Evolutionary conservation across 768 basidiomycete genomes (phyloP), one percentile per base, ranked within the genome.

Genomic region (Lepiota venenata): DNA sequence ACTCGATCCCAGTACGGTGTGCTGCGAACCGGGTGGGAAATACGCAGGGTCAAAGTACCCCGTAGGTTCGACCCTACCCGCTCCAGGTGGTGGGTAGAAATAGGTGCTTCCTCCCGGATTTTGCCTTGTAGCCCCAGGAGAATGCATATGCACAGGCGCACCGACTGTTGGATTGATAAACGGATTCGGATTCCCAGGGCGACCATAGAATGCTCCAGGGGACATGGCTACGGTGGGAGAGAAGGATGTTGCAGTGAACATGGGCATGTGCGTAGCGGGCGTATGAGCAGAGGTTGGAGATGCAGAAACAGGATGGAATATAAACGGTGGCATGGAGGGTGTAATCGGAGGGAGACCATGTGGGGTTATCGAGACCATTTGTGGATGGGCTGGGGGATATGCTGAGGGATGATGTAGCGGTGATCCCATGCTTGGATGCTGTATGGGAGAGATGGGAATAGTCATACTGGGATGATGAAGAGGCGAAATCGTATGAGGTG

Each of bases 281-380:
- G 56, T 36, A 46, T 56, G 45, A 22, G 50, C 49, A 37, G 52
- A 18, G 21, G 52, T 52, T 52, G 54, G 54, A 39, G 20, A 25
- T 35, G 64, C 9, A 61, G 61, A 38, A 58, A 57, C 29, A 76
- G 78, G 7, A 81, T 87, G 75, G 69, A 97, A 95, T 11, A 84
- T 86, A 71, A 97, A 98, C 4, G 92, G 85, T 1, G 96, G 96
- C 95, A 98, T 98, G 56, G 88, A 90, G 0, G 95, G 94, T n/a
- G 95, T 97, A 63, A 97, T 93, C 1, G 91, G 88, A 12, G 91
- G 90, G n/a, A 93, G 72, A 0, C 90, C 88, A 58, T 85, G 82
- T n/a, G 87, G 87, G 9, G 88, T 91, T 57, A 85, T 75, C 29
- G 73, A 67, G 16, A 70, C 60, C 40, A 69, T 61, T 41, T 55